Conservation (phyloP, 257 asterid species). For the Misopates orontium region DNA sequence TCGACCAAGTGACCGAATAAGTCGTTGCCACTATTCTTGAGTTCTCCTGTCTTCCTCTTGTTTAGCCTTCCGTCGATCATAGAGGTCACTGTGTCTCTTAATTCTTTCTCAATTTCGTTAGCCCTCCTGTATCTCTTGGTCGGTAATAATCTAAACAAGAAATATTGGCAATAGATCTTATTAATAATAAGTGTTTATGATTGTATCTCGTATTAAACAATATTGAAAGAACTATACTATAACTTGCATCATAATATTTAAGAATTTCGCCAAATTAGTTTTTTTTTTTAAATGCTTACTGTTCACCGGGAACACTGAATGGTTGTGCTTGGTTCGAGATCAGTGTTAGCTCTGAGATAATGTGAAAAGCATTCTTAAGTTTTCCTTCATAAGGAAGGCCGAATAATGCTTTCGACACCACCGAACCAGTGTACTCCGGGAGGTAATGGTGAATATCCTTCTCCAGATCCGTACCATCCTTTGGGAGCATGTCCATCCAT, state of each 20-base stretch:
- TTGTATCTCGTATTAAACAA: too few relatives aligned
- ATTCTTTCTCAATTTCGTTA: constrained; percentile 26
- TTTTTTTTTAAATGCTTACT: neutral
- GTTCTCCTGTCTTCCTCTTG: constrained; percentile 7
- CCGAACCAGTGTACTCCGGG: constrained; percentile 25
- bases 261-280: too few relatives aligned
- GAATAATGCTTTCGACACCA: constrained; percentile 22
- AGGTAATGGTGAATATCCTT: constrained; percentile 23
- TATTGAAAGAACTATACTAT: too few relatives aligned
- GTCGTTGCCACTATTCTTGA: neutral
- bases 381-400: constrained; percentile 14
- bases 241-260: too few relatives aligned
- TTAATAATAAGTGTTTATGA: too few relatives aligned
- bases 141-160: constrained; percentile 21
- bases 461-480: constrained; percentile 9
- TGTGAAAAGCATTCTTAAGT: constrained; percentile 19
- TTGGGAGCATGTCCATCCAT: constrained; percentile 19
- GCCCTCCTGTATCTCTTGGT: constrained; percentile 29
- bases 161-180: neutral
- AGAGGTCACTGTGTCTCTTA: constrained; percentile 16
- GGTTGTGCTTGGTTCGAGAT: constrained; percentile 28
- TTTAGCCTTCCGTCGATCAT: constrained; percentile 27
- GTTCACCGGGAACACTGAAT: constrained; percentile 31
- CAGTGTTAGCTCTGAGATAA: constrained; percentile 22
- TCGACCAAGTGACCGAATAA: constrained; percentile 24